Base-by-base conservation (phyloP, 1,139 yeast species). In the Debaryomyces nepalensis region DNA sequence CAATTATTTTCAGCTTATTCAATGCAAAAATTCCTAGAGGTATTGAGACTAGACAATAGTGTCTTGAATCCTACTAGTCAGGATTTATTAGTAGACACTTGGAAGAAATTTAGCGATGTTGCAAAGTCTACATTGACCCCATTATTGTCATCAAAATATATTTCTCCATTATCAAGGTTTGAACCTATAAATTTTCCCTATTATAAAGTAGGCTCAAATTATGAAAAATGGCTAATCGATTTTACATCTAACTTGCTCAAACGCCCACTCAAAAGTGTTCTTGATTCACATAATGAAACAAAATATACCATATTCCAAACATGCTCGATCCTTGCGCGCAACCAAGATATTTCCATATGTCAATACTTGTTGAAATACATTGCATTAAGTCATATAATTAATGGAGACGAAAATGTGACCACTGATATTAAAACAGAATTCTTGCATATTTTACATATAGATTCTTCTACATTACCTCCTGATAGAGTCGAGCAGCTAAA, bases 1-100 rank as follows among this genome's bases (percentile, higher is more conserved):
- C 99, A 95, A 59, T 73, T 87, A 47, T 87, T 85, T 57, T 75
- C 91, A 26, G 97, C 97, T 0, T 87, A 79, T 62, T 88, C 95
- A 0, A 88, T 95, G 78, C 99, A 95, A 58, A 95, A 88, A 50
- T 83, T 86, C 38, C 64, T 93, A 40, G 81, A 81, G 47, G 77
- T 83, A 9, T 75, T 93, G 58, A 81, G 79, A 1, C 64, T 87
- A 24, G 77, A 71, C 39, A 57, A 64, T 4, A 61, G 67, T 45
- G 69, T 74, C 12, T 50, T 72, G 4, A 56, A 58, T 7, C 52
- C 56, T 1, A 34, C 49, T 5, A 41, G 44, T 3, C 48, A 63
- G 35, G 62, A 57, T 14, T 44, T 53, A n/a, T 51, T 54, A 12
- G 39, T 50, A 5, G 64, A 58, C 4, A 65, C 81, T 1, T 87